These are phyloP conservation scores for Arxiozyma heterogenica DNA, from an alignment of 1,139 yeast genomes.

Conservation along the genomic window DNA sequence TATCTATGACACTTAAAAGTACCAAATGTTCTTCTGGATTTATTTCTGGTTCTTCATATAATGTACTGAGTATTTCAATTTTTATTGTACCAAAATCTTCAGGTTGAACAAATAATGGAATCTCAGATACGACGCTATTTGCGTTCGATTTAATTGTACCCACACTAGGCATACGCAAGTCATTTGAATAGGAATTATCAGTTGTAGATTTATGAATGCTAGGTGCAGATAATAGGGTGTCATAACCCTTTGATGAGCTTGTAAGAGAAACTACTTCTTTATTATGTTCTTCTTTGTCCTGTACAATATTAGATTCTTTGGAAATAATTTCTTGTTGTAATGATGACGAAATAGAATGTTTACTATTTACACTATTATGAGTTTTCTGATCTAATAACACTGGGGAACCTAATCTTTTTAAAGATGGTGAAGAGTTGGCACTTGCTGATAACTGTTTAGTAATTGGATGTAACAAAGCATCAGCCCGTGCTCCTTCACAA, in stretches of 20 bases:
- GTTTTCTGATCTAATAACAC: constrained; percentile 14
- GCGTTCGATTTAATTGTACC: constrained; percentile 11
- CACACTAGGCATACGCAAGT: constrained; percentile 10
- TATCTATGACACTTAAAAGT: constrained; percentile 54
- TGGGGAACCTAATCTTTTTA: constrained; percentile 17
- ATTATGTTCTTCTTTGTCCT: background rate
- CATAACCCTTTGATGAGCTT: background rate
- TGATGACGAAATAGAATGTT: constrained; percentile 1
- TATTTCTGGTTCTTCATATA: constrained; percentile 36
- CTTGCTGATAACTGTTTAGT: background rate
- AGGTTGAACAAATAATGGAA: constrained; percentile 52
- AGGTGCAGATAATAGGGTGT: background rate
- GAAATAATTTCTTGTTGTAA: background rate
- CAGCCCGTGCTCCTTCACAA: background rate
- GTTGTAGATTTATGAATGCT: background rate
- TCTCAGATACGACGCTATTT: constrained; percentile 23
- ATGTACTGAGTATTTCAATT: constrained; percentile 50
- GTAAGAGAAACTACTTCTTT: background rate
- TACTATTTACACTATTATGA: constrained; percentile 1
- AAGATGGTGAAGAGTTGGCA: constrained; percentile 6
- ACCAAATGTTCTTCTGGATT: constrained; percentile 49
- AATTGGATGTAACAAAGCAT: background rate
- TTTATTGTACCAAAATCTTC: constrained; percentile 55
- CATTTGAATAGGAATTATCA: background rate
- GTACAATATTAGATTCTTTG: background rate